A percentile compares a stretch with the other conserved stretches of the same genome.
Evolutionary conservation across 768 basidiomycete genomes (phyloP).

Genomic region (Gloeopeniophorella convolvens): DNA sequence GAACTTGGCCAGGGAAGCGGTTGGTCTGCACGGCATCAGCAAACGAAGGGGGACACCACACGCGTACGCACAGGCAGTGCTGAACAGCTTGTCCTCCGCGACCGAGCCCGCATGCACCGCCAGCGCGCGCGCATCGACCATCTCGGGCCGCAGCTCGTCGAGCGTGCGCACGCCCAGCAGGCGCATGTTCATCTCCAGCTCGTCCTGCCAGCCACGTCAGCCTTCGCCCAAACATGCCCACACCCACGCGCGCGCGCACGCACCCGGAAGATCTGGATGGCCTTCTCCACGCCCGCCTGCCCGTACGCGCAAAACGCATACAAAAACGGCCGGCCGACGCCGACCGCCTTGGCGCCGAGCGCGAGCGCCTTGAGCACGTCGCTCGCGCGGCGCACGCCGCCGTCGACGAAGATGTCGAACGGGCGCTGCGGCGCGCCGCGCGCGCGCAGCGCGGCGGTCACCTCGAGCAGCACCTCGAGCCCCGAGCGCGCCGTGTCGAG

Average conservation of each 20-base stretch:
- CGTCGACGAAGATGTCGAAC: constrained; percentile 88
- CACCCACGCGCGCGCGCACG: constrained; percentile 24
- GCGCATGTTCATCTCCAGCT: constrained; percentile 98
- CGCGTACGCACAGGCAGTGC: not conserved
- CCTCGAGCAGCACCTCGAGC: constrained; percentile 49
- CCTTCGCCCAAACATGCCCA: not conserved
- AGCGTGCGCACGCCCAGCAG: constrained; percentile 80
- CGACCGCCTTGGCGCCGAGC: constrained; percentile 83
- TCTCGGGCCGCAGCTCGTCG: constrained; percentile 72
- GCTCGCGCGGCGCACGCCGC: constrained; percentile 88
- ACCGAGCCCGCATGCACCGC: not conserved
- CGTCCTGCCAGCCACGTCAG: constrained; percentile 50
- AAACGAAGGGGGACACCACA: not conserved
- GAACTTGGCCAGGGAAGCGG: not conserved
- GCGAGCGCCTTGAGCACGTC: constrained; percentile 87
- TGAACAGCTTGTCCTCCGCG: not conserved
- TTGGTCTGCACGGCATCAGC: not conserved
- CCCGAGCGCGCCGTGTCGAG: constrained; percentile 43
- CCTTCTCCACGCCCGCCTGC: constrained; percentile 76
- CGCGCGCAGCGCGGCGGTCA: constrained; percentile 59
- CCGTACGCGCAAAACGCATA: constrained; percentile 91
- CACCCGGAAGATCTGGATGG: constrained; percentile 72
- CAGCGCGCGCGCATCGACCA: constrained; percentile 57
- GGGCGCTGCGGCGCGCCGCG: constrained; percentile 67
- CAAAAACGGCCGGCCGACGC: constrained; percentile 79